These are phyloP conservation scores for Phellinidium pouzarii DNA, from an alignment of 1,284 basidiomycete species.

Conservation along the genomic window DNA sequence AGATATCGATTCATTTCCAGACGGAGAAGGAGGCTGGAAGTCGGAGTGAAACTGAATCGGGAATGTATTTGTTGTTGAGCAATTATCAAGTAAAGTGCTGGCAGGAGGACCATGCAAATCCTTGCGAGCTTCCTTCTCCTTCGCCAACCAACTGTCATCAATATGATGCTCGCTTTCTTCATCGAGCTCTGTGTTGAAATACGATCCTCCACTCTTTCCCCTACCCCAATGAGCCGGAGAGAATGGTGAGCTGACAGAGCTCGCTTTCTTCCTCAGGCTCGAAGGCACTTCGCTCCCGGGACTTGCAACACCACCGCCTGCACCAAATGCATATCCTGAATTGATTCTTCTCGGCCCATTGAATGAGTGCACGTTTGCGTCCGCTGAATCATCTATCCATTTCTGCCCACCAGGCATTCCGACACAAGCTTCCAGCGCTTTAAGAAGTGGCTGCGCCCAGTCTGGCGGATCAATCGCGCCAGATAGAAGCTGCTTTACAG, in stretches of 20 bases:
- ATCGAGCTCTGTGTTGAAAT: slow-evolving; percentile 33
- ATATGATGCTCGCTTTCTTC: slow-evolving; percentile 34
- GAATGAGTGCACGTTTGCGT: slow-evolving; percentile 16
- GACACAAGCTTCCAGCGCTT: slow-evolving; percentile 68
- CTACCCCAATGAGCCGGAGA: slow-evolving; percentile 61
- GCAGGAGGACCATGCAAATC: slow-evolving; percentile 1
- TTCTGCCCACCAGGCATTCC: slow-evolving; percentile 58
- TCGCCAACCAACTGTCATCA: slow-evolving; percentile 23
- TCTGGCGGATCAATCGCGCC: slow-evolving; percentile 68
- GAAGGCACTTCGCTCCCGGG: slow-evolving; percentile 32
- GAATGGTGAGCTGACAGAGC: slow-evolving; percentile 37
- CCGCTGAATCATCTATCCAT: slow-evolving; percentile 56
- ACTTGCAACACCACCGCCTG: slow-evolving; percentile 40
- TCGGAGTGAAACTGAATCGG: slow-evolving; percentile 35
- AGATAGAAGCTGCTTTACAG: slow-evolving; percentile 72
- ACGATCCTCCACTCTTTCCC: slow-evolving; percentile 43
- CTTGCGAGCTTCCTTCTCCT: slow-evolving; percentile 19
- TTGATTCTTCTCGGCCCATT: slow-evolving; percentile 21
- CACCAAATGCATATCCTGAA: slow-evolving; percentile 52
- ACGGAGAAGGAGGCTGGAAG: slow-evolving; percentile 21
- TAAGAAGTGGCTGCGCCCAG: slow-evolving; percentile 71
- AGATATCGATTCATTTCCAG: slow-evolving; percentile 2
- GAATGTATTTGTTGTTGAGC: slow-evolving; percentile 29
- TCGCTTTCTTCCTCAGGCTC: slow-evolving; percentile 39
- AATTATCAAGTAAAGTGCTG: slow-evolving; percentile 20